Percentiles rank a stretch among this genome's conserved stretches.
Evolutionary conservation across 371 early-diverging fungal genomes (phyloP).

Genomic region (Lichtheimia hyalospora): DNA sequence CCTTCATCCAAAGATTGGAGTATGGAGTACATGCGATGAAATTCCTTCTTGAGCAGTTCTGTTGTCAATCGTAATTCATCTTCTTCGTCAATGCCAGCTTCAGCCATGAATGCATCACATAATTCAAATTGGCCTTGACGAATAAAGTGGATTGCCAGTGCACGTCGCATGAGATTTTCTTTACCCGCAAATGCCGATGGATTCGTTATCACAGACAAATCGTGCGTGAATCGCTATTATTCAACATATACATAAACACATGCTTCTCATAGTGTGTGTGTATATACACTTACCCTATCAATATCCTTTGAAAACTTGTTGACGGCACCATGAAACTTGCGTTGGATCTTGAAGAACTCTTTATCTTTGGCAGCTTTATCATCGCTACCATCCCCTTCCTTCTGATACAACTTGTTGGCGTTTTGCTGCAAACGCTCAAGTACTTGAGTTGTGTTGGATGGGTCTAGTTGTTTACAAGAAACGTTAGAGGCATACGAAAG

Average conservation of each 20-base stretch:
- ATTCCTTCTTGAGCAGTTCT: slow-evolving; percentile 33
- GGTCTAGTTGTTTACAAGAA: not conserved
- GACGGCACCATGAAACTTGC: slow-evolving; percentile 60
- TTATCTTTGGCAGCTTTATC: slow-evolving; percentile 10
- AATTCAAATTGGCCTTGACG: slow-evolving; percentile 86
- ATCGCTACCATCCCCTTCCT: slow-evolving; percentile 7
- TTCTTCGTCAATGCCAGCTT: slow-evolving; percentile 40
- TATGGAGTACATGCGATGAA: slow-evolving; percentile 40
- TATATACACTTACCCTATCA: slow-evolving; percentile 58
- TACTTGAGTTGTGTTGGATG: not conserved
- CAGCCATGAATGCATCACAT: slow-evolving; percentile 58
- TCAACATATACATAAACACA: not conserved
- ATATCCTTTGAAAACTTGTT: slow-evolving; percentile 71
- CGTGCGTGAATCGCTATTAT: slow-evolving; percentile 62
- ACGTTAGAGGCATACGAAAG: not conserved
- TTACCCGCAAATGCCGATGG: slow-evolving; percentile 73
- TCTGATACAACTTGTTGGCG: not conserved
- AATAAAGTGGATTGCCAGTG: slow-evolving; percentile 78
- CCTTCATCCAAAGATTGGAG: slow-evolving; percentile 29
- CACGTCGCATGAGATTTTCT: slow-evolving; percentile 53
- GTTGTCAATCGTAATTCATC: slow-evolving; percentile 27
- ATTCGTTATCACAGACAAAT: slow-evolving; percentile 56
- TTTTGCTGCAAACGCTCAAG: slow-evolving; percentile 1
- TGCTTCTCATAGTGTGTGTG: not conserved
- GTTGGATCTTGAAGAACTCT: slow-evolving; percentile 50